Evolutionary conservation across 2,329 filamentous ascomycete genomes (phyloP).

Genomic region (Diaporthe eres): DNA sequence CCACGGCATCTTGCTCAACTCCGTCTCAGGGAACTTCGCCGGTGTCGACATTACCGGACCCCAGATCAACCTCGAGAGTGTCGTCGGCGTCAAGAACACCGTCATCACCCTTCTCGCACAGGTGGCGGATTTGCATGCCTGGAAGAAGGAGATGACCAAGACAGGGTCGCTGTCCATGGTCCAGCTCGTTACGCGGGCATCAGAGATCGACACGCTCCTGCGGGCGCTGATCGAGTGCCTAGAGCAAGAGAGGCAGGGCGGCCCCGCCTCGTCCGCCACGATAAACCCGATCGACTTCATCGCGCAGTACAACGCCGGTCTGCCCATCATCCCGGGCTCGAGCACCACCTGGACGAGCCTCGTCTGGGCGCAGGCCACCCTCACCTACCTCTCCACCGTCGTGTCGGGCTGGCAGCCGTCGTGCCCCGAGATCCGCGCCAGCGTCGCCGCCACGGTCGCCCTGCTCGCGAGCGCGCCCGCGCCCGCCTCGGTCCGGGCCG

Average conservation of each 20-base stretch:
- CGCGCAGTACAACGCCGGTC: slow-evolving; percentile 9
- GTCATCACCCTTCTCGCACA: slow-evolving; percentile 67
- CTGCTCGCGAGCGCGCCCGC: slow-evolving; percentile 42
- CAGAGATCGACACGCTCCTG: slow-evolving; percentile 56
- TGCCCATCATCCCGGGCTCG: slow-evolving; percentile 1
- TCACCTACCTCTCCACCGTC: slow-evolving; percentile 64
- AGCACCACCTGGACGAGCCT: background rate
- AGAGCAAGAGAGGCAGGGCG: slow-evolving; percentile 49
- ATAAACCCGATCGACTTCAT: slow-evolving; percentile 34
- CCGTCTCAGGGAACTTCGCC: slow-evolving; percentile 6
- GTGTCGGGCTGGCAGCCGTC: slow-evolving; percentile 66
- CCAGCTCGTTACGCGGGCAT: slow-evolving; percentile 55
- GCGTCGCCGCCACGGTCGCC: slow-evolving; percentile 42
- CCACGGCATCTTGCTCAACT: slow-evolving; percentile 55
- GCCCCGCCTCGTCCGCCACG: background rate
- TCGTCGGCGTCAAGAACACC: slow-evolving; percentile 71
- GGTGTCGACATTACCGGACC: slow-evolving; percentile 50
- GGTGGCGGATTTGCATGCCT: slow-evolving; percentile 66
- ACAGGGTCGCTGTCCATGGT: slow-evolving; percentile 59
- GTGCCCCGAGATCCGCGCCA: slow-evolving; percentile 55
- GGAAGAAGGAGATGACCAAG: slow-evolving; percentile 65
- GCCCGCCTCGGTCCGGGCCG: slow-evolving; percentile 48
- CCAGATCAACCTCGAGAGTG: slow-evolving; percentile 62
- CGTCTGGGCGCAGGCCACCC: slow-evolving; percentile 64
- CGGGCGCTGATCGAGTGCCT: slow-evolving; percentile 51